Evolutionary conservation across 202 grass and related monocot genomes (phyloP), one percentile per base, ranked within the genome.

Genomic region (Panicum virgatum): DNA sequence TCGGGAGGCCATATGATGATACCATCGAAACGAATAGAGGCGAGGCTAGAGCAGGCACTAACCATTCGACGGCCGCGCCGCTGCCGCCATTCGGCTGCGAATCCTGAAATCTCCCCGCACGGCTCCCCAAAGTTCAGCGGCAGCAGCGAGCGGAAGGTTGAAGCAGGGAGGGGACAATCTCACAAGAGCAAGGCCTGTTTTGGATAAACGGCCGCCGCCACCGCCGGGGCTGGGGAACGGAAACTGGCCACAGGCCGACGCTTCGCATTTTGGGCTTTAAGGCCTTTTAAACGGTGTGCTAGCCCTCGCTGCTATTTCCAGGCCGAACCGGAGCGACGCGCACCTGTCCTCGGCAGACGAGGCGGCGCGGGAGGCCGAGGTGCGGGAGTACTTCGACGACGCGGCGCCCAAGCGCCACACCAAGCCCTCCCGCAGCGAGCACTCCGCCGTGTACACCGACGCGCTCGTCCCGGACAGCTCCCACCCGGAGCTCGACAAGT

Each of bases 401-500:
- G 78, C 83, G 18, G 87, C 80, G 26, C 89, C 94, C 76, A 94
- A 89, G 82, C 91, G 87, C 82, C 91, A 97, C 87, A 34, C 94
- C 89, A 94, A 97, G 89, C 91, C 91, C 9, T 94, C 85, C 42
- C 89, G 91, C 73, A 94, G 91, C 77, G 89, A 97, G 19, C 83
- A 80, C 71, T 92, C 92, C 58, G 34, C 78, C 5, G 79, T 90
- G 29, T 95, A 95, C 77, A 62, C 89, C 45, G 88, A 90, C 65
- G 68, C 94, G 75, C 66, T 91, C 54, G 58, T 81, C 72, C 73
- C 62, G 8, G 53, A 77, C 47, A 38, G 26, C 66, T 65, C 82
- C 71, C 88, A 84, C 66, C 91, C 89, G 5, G 91, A 97, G 86
- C 82, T 90, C 50, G 81, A 86, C 73, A 92, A 66, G 80, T 82